These are phyloP conservation scores for Kodamaea derodonti DNA, from an alignment of 1,139 yeast species.

Conservation along the genomic window DNA sequence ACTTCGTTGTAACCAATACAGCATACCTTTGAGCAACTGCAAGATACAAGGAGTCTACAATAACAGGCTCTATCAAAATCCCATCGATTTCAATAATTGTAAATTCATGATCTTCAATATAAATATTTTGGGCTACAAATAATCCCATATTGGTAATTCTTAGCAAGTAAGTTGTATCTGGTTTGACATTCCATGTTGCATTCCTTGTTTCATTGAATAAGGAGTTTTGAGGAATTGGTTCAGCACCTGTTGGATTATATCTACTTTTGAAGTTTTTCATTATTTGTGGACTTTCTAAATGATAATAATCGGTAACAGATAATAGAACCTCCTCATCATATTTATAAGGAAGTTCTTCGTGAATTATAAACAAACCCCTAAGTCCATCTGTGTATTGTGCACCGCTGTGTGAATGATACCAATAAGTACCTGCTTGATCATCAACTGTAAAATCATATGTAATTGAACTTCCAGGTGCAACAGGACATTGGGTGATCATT, in stretches of 20 bases:
- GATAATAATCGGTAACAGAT: slow-evolving; percentile 62
- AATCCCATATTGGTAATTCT: slow-evolving; percentile 65
- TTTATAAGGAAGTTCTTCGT: slow-evolving; percentile 56
- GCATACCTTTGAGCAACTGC: slow-evolving; percentile 72
- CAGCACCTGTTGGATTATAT: slow-evolving; percentile 80
- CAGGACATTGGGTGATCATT: slow-evolving; percentile 74
- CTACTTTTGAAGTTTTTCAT: slow-evolving; percentile 48
- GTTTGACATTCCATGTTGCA: slow-evolving; percentile 53
- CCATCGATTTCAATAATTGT: slow-evolving; percentile 76
- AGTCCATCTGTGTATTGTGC: slow-evolving; percentile 78
- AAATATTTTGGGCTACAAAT: slow-evolving; percentile 68
- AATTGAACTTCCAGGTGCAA: slow-evolving; percentile 61
- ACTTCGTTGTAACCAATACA: slow-evolving; percentile 56
- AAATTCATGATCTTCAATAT: slow-evolving; percentile 64
- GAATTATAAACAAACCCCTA: slow-evolving; percentile 68
- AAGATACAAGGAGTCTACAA: slow-evolving; percentile 55
- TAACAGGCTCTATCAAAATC: slow-evolving; percentile 54
- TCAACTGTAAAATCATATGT: slow-evolving; percentile 62
- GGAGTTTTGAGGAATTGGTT: slow-evolving; percentile 68
- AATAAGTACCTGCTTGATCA: slow-evolving; percentile 68
- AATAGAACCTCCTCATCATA: slow-evolving; percentile 62
- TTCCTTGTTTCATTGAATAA: slow-evolving; percentile 64
- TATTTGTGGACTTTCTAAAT: slow-evolving; percentile 43
- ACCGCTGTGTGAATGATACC: slow-evolving; percentile 83
- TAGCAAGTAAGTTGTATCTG: slow-evolving; percentile 59